Base-by-base conservation (phyloP, 768 basidiomycete genomes). In the Gymnopilus junonius region DNA sequence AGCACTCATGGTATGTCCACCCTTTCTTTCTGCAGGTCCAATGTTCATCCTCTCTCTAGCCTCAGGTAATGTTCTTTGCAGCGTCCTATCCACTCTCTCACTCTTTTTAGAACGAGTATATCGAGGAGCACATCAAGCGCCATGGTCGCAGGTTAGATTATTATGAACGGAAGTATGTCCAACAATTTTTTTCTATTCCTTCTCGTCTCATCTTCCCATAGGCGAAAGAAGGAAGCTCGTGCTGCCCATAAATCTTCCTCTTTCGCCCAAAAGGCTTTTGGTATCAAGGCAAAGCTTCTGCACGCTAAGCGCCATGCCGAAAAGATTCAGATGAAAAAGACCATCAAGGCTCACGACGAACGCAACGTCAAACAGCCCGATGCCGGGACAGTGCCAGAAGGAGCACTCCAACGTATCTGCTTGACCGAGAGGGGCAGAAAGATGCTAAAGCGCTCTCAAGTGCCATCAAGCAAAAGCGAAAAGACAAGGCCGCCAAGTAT, bases 311-410 rank as follows among this genome's bases (percentile, higher is more conserved):
- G 97, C 63, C 94, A 99, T 80, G 88, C 94, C 31, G 94, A 99
- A 79, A 99, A 99, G 81, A 94, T 99, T 46, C 94, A 95, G 72
- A 91, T 99, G 80, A 97, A 95, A 80, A 99, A 99, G 83, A 96
- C 95, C n/a, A 91, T 99, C 77, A 98, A 97, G 76, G 95, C 95
- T 10, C 97, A 99, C 81, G 97, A 99, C 79, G 97, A 99, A 77
- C 91, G 97, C 65, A 95, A 99, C 73, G 88, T 98, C 81, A 99
- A 99, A 80, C 92, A 96, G 73, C 85, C 93, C 46, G 95, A 97
- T 75, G 83, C 89, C 1, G 89, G 89, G 1, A 82, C 90, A 17
- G 87, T 90, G 40, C 92, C 93, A 37, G 95, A 98, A 60, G 94
- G 90, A 62, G 97, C 97, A 48, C 82, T 98, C 97, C 97, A 20